phyloP scores from a whole-genome alignment of 2,329 filamentous ascomycete species.

The Penicillium freii region DNA sequence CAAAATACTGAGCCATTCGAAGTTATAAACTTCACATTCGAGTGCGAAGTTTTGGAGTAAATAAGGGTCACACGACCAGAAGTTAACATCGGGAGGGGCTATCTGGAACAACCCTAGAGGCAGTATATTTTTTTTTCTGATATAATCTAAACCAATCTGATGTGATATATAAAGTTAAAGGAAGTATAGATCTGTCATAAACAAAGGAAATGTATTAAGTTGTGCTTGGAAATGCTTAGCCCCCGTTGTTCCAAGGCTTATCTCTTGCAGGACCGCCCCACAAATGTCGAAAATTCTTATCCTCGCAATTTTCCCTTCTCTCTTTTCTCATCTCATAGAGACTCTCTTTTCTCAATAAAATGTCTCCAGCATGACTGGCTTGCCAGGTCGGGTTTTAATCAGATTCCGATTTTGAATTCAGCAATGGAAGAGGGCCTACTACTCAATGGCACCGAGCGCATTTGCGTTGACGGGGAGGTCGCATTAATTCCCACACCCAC shows the following conservation, averaged over 20 bases:
- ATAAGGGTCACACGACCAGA: too few relatives aligned
- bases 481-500: slow-evolving; percentile 56
- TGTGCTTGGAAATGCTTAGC: slow-evolving; percentile 1
- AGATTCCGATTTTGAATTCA: slow-evolving; percentile 5
- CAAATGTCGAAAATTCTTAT: not conserved
- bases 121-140: not conserved
- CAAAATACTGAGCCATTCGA: too few relatives aligned
- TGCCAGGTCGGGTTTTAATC: not conserved
- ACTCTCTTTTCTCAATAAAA: not conserved
- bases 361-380: slow-evolving; percentile 8
- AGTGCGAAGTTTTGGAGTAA: too few relatives aligned
- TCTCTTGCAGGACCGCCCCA: not conserved
- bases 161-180: not conserved
- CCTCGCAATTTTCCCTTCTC: not conserved
- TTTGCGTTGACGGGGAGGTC: slow-evolving; percentile 43
- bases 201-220: not conserved
- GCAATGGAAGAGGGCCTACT: slow-evolving; percentile 15
- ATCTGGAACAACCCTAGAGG: not conserved
- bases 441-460: slow-evolving; percentile 28
- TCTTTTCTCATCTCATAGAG: not conserved
- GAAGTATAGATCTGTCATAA: not conserved
- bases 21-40: too few relatives aligned
- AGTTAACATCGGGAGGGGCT: not conserved
- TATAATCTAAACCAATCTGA: not conserved
- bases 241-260: not conserved